Conservation (phyloP, 768 basidiomycete genomes). For the Tylopilus sp. region DNA sequence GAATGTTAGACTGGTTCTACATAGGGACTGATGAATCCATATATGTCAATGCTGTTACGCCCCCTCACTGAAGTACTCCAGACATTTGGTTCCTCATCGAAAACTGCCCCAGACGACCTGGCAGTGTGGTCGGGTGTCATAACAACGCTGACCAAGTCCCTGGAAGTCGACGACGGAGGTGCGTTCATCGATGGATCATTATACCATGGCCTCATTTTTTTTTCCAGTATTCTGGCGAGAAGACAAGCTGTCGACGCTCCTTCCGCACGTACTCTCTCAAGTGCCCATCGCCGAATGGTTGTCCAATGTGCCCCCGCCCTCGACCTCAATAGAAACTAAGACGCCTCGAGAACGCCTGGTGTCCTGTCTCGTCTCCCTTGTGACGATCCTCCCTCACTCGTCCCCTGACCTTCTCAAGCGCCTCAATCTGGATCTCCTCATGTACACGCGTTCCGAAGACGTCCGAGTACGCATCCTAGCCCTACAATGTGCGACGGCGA, state of each 20-base stretch:
- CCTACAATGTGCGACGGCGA: constrained; percentile 57
- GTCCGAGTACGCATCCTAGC: constrained; percentile 65
- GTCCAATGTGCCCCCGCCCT: not conserved
- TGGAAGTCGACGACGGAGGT: constrained; percentile 82
- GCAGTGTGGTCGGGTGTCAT: constrained; percentile 65
- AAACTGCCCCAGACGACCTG: constrained; percentile 28
- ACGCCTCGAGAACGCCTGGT: constrained; percentile 5
- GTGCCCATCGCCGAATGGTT: constrained; percentile 47
- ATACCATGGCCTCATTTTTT: not conserved
- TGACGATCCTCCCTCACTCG: constrained; percentile 13
- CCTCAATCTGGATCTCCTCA: constrained; percentile 79
- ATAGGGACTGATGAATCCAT: constrained; percentile 86
- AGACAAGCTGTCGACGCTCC: constrained; percentile 65
- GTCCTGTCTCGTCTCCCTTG: constrained; percentile 19
- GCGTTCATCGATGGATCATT: constrained; percentile 19
- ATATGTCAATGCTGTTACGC: constrained; percentile 74
- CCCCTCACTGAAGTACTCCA: constrained; percentile 64
- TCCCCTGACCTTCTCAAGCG: constrained; percentile 56
- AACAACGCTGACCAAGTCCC: constrained; percentile 59
- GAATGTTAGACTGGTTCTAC: not conserved
- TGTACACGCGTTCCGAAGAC: constrained; percentile 86
- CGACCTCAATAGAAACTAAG: not conserved
- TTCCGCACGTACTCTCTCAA: constrained; percentile 61
- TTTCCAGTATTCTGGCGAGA: constrained; percentile 83
- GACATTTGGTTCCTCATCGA: constrained; percentile 36